Conservation (phyloP, 345 rosid species). For the Capsella bursapastoris region DNA sequence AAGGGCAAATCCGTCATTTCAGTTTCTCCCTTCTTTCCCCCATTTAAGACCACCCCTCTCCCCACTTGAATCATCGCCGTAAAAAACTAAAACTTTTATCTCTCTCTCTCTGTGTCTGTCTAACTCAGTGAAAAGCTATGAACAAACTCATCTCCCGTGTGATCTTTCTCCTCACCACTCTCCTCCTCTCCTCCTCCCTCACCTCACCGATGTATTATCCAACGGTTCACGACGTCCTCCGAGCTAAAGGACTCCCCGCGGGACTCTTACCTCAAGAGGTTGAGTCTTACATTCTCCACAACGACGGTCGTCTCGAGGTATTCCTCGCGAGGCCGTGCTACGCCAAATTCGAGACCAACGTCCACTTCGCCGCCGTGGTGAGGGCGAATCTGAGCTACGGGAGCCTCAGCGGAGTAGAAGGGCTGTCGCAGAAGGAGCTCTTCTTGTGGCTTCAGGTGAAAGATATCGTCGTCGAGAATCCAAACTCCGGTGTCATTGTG, state of each 20-base stretch:
- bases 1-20: slow-evolving; percentile 45
- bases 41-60: slow-evolving; percentile 43
- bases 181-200: slow-evolving; percentile 20
- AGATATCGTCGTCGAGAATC: slow-evolving; percentile 80
- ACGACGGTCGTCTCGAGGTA: slow-evolving; percentile 77
- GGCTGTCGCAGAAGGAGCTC: slow-evolving; percentile 79
- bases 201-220: slow-evolving; percentile 26
- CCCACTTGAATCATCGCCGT: slow-evolving; percentile 37
- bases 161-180: slow-evolving; percentile 30
- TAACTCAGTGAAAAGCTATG: slow-evolving; percentile 36
- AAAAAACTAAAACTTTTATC: not conserved
- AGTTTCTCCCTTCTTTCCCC: not conserved
- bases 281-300: slow-evolving; percentile 61
- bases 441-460: slow-evolving; percentile 88
- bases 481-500: slow-evolving; percentile 77
- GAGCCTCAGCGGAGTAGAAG: slow-evolving; percentile 72
- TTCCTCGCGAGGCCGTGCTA: slow-evolving; percentile 75
- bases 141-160: slow-evolving; percentile 18
- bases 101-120: slow-evolving; percentile 23
- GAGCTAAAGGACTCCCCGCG: slow-evolving; percentile 77
- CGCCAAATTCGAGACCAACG: slow-evolving; percentile 68
- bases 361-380: slow-evolving; percentile 68
- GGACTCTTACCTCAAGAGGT: slow-evolving; percentile 85
- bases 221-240: slow-evolving; percentile 76
- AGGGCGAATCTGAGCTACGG: slow-evolving; percentile 86